Base-by-base conservation (phyloP, 106 monocot species). In the Dioscorea dumetorum region DNA sequence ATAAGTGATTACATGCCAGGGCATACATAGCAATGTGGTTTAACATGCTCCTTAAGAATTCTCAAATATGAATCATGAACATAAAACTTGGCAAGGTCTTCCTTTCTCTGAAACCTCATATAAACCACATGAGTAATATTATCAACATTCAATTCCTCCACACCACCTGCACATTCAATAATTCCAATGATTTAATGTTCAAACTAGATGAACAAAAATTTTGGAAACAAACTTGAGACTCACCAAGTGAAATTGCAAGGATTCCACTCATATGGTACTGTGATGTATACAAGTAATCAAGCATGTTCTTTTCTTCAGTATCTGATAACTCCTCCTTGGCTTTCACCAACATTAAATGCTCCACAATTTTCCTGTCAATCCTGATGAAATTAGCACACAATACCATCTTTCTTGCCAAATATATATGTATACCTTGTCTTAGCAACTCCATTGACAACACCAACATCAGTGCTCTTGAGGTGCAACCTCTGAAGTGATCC, bases 211-310 rank as follows among this genome's bases (percentile, higher is more conserved):
- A 10, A 28, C 28, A 41, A 41, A 6, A 41, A 3, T 41, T 41
- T 41, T 1, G 41, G 41, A 41, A 41, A 41, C 9, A 41, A 41
- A 41, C 41, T 3, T 6, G 41, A 41, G 41, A 41, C 66, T 70
- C 31, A 91, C 95, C 95, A 69, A 95, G 74, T 61, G 91, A 91
- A 68, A 91, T 70, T 61, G 95, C 85, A 67, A 95, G 72, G 60
- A 91, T 84, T 72, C 91, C 91, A 50, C 82, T 79, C 91, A 86
- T 95, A 54, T 91, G 91, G 73, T 95, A 95, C 60, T 95, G 95
- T 20, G 79, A 77, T 15, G 95, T 95, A 61, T 86, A 95, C 2
- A 95, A 60, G 72, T 83, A 78, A 82, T 95, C 91, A 68, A 95
- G 81, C 95, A 95, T 86, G 67, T 86, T 80, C 64, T 91, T 81